A percentile compares a stretch with the other conserved stretches of the same genome.
Conservation (phyloP, 208 protist genomes). For the Entamoeba histolytica region DNA sequence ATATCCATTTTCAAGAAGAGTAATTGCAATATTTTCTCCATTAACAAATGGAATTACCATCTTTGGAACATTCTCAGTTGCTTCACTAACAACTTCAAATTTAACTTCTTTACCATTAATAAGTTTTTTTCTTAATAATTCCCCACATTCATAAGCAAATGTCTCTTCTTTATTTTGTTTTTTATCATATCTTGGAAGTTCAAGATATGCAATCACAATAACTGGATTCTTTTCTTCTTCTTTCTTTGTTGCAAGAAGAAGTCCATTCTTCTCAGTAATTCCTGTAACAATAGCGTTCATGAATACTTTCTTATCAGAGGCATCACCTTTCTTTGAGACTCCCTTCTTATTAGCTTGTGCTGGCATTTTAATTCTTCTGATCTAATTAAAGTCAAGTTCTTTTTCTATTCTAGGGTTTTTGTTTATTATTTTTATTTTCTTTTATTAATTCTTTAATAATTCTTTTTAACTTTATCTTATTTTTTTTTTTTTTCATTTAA, state of each 20-base stretch:
- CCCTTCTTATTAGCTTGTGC: neutral
- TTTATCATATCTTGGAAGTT: neutral
- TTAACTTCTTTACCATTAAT: neutral
- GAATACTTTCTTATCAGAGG: neutral
- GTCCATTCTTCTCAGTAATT: neutral
- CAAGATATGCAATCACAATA: neutral
- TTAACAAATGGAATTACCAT: neutral
- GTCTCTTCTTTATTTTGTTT: neutral
- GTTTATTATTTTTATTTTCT: too few species aligned
- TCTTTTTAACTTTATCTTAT: too few species aligned
- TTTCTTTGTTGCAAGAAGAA: neutral
- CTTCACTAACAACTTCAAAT: neutral
- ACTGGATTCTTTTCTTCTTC: neutral
- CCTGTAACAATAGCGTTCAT: neutral
- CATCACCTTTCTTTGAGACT: neutral
- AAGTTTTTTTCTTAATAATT: neutral
- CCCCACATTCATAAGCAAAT: neutral
- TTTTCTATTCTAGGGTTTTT: too few species aligned
- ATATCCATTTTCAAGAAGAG: neutral
- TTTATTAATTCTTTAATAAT: too few species aligned
- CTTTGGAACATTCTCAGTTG: neutral
- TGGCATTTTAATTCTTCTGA: too few species aligned
- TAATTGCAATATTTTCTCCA: neutral
- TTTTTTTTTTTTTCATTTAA: too few species aligned
- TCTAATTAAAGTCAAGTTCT: too few species aligned